Evolutionary conservation across 2,329 filamentous ascomycete species (phyloP).

Genomic region (Alternaria tenuissima): DNA sequence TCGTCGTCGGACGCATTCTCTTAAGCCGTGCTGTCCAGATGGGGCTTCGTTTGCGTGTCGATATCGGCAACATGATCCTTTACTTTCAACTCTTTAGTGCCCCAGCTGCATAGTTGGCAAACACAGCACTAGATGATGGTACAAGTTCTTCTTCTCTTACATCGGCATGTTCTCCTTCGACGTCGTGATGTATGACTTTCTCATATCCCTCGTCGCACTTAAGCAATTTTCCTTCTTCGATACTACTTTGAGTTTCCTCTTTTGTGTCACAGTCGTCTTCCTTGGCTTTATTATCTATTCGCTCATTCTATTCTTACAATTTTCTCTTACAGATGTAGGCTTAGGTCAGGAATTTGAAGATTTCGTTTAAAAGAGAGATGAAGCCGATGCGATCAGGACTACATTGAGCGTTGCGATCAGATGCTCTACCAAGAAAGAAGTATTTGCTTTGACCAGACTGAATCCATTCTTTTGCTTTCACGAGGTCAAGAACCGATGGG

Average conservation of each 20-base stretch:
- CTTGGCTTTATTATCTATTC: background rate
- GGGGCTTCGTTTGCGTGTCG: background rate
- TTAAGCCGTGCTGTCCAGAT: background rate
- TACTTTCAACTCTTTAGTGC: background rate
- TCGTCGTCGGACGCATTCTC: background rate
- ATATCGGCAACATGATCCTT: background rate
- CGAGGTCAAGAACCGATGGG: too few species aligned
- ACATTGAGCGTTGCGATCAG: too few species aligned
- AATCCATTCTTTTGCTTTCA: too few species aligned
- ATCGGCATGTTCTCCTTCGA: background rate
- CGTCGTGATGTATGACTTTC: background rate
- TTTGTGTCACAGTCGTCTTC: background rate
- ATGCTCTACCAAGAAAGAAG: too few species aligned
- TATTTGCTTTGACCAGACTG: too few species aligned
- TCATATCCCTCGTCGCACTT: background rate
- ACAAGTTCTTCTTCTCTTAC: background rate
- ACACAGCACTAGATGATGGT: background rate
- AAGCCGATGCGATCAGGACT: too few species aligned
- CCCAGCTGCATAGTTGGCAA: background rate
- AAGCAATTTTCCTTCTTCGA: background rate
- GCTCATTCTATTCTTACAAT: background rate
- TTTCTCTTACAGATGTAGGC: background rate
- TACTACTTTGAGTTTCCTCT: background rate
- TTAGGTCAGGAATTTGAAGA: background rate
- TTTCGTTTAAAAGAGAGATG: too few species aligned